These are phyloP conservation scores for Corchorus capsularis DNA, from an alignment of 345 rosid genomes.

Conservation along the genomic window DNA sequence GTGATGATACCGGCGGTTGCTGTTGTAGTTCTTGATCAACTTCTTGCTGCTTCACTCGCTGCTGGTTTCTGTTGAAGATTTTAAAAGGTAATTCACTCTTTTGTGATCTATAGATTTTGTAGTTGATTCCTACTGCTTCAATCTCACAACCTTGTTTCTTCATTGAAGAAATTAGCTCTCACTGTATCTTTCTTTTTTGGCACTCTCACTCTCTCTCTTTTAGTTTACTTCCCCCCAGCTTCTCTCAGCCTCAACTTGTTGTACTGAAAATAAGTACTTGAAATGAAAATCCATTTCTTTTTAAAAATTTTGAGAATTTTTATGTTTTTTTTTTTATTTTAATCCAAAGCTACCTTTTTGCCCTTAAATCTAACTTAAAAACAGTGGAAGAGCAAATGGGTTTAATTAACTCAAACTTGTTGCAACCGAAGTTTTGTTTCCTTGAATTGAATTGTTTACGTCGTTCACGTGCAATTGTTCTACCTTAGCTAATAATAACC, in stretches of 20 bases:
- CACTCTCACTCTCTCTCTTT: constrained; percentile 8
- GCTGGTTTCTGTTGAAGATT: constrained; percentile 24
- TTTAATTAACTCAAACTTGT: background rate
- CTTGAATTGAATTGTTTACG: background rate
- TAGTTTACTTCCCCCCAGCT: constrained; percentile 13
- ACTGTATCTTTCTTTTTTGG: background rate
- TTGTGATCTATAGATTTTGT: constrained; percentile 45
- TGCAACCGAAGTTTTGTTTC: background rate
- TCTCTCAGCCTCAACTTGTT: constrained; percentile 12
- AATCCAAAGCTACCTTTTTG: background rate
- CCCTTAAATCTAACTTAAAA: background rate
- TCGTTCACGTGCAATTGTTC: constrained; percentile 42
- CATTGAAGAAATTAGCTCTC: constrained; percentile 51
- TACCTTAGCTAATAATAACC: background rate
- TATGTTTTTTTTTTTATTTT: background rate
- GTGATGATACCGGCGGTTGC: constrained; percentile 6
- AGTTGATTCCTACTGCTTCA: constrained; percentile 71
- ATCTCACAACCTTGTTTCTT: constrained; percentile 86
- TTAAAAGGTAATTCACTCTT: constrained; percentile 35
- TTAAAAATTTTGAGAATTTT: background rate
- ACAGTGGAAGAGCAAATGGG: background rate
- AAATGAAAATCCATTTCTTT: background rate
- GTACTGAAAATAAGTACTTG: background rate
- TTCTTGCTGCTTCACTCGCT: constrained; percentile 18
- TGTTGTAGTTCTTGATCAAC: constrained; percentile 24